Evolutionary conservation across 345 rosid species (phyloP), one percentile per base, ranked within the genome.

Genomic region (Populus alba): DNA sequence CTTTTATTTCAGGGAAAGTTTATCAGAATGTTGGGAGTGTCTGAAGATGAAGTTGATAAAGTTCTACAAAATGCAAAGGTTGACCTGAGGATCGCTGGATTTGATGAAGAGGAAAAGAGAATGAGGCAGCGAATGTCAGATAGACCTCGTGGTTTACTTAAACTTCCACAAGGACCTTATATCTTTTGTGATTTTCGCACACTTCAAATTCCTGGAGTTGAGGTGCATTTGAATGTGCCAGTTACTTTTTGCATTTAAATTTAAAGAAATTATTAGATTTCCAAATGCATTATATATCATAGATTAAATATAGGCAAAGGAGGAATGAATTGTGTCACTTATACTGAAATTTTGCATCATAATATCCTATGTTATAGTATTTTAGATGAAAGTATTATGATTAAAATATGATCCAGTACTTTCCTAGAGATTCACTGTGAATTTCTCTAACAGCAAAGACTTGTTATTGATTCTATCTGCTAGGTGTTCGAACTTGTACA

Each of bases 21-120:
- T 68, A 86, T 96, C 66, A 89, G 91, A 88, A 94, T 96, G 98
- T 88, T 96, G 99, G 99, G 99, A 75, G 97, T 90, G 45, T 77
- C 88, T 47, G 88, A 88, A 85, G 90, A 81, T 82, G 99, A 96
- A 83, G 86, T 92, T 74, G 81, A 86, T 55, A 85, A 83, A 63
- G 80, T 94, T 81, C 73, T 81, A 51, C 85, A 88, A 86, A 80
- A 78, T 77, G 92, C 89, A 39, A 87, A 75, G 72, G 79, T 77
- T 41, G 91, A 90, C 83, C 68, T 82, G 79, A 88, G 98, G 78
- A 96, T 92, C 84, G 88, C 88, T 86, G 99, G 98, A 49, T 96
- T 96, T 83, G 93, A 86, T 71, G 98, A 94, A 82, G 98, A 94
- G 76, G 99, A 94, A 74, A 90, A 78, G 83, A 90, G 98, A 85